phyloP scores from a whole-genome alignment of 2,329 filamentous ascomycete species.

The Neofusicoccum parvum region DNA sequence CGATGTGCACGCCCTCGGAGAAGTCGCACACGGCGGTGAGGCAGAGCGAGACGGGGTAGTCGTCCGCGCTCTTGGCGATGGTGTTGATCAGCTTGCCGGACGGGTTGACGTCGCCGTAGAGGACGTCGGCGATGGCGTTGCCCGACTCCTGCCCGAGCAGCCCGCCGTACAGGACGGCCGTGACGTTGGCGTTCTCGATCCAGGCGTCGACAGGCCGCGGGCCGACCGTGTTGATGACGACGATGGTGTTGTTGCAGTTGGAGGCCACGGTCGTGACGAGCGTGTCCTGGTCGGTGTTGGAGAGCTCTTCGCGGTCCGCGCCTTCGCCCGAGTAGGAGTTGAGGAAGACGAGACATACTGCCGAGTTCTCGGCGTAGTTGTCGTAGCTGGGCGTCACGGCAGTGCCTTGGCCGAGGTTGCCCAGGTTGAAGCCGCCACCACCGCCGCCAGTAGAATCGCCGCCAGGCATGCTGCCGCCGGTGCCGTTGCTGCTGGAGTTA shows the following conservation, averaged over 20 bases:
- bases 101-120: slow-evolving; percentile 77
- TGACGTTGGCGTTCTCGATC: slow-evolving; percentile 19
- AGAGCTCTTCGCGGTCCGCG: slow-evolving; percentile 12
- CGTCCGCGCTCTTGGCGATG: slow-evolving; percentile 69
- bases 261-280: slow-evolving; percentile 75
- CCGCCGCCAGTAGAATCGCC: not conserved
- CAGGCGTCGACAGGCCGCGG: slow-evolving; percentile 16
- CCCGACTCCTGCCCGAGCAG: slow-evolving; percentile 64
- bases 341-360: slow-evolving; percentile 21
- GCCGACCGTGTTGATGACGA: slow-evolving; percentile 54
- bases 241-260: slow-evolving; percentile 65
- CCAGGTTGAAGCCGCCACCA: not conserved
- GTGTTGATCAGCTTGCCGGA: slow-evolving; percentile 86
- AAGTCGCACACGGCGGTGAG: slow-evolving; percentile 26
- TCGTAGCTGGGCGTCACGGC: slow-evolving; percentile 7
- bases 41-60: slow-evolving; percentile 54
- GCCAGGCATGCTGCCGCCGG: not conserved
- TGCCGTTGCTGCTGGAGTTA: slow-evolving; percentile 10
- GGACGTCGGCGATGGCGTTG: slow-evolving; percentile 74
- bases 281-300: slow-evolving; percentile 30
- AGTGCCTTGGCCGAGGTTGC: slow-evolving; percentile 9
- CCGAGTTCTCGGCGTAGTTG: slow-evolving; percentile 14
- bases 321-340: slow-evolving; percentile 19
- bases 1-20: slow-evolving; percentile 47
- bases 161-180: slow-evolving; percentile 12